Base-by-base conservation (phyloP, 2,329 filamentous ascomycete genomes). In the Penicillium capsulatum region DNA sequence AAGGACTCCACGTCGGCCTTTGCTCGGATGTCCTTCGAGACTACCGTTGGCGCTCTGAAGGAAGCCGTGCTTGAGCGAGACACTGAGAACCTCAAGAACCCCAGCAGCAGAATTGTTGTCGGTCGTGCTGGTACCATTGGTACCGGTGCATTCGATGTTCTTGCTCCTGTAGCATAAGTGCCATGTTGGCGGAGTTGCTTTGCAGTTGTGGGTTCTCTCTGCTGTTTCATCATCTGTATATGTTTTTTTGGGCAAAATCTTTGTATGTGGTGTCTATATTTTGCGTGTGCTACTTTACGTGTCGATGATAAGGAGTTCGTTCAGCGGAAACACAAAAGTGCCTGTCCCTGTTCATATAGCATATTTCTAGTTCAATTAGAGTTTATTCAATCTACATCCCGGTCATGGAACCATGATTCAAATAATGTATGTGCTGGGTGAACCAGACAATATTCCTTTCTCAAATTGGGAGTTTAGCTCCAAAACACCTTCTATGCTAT, bases 11-110 rank as follows among this genome's bases (percentile, higher is more conserved):
- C 91, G 17, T 90, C 83, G 51, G 89, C 92, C 0, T 91, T 98
- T 55, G 91, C 92, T 68, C 97, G 97, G 76, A 97, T 97, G 91
- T 94, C 87, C 65, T 98, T 97, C 70, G 92, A 98, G 76, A 98
- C 92, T 3, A 98, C 92, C 2, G 78, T 97, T 27, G 83, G 85
- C 1, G 96, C 96, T 73, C 74, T 98, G 58, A 90, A 86, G 65
- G 92, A 97, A 60, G 90, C 92, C 1, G 84, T 96, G 17, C 72
- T 94, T 42, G 88, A 94, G 58, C 83, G 86, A 34, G 92, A 97
- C 65, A 87, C 81, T 75, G 92, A 98, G 65, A 85, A 92, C 57
- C 71, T 98, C 45, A 80, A 77, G 44, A 89, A 84, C 44, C 92
- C 94, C 0, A 92, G 85, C 64, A 83, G 86, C 47, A 79, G 91